Evolutionary conservation across 148 eudicot genomes (phyloP).

Genomic region (Vaccinium vitisidaea): DNA sequence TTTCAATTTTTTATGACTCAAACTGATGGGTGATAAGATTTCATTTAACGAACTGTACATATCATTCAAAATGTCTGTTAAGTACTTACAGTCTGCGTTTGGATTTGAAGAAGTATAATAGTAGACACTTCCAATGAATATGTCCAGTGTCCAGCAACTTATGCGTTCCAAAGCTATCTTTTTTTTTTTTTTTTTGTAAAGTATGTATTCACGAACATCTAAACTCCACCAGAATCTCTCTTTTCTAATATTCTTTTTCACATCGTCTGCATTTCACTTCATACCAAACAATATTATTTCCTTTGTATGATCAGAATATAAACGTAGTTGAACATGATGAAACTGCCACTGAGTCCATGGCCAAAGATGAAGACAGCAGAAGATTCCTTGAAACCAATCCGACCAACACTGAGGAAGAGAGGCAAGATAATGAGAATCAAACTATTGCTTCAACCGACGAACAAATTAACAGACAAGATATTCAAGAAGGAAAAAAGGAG

Average conservation of each 20-base stretch:
- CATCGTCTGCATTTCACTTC: background rate
- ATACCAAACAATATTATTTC: background rate
- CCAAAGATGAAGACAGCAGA: background rate
- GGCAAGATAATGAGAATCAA: background rate
- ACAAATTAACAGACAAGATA: background rate
- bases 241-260: background rate
- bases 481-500: constrained; percentile 1
- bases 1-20: background rate
- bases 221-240: background rate
- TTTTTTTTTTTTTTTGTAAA: background rate
- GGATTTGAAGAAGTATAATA: background rate
- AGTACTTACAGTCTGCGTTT: background rate
- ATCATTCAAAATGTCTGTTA: background rate
- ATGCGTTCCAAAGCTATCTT: background rate
- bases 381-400: background rate
- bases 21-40: background rate
- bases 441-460: background rate
- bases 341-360: constrained; percentile 4
- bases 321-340: constrained; percentile 14
- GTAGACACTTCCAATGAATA: background rate
- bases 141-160: background rate
- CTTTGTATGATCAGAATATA: background rate
- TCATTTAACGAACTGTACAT: background rate
- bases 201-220: background rate
- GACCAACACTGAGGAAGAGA: background rate